Base-by-base conservation (phyloP, 2,329 filamentous ascomycete genomes). In the Aspergillus sp. region DNA sequence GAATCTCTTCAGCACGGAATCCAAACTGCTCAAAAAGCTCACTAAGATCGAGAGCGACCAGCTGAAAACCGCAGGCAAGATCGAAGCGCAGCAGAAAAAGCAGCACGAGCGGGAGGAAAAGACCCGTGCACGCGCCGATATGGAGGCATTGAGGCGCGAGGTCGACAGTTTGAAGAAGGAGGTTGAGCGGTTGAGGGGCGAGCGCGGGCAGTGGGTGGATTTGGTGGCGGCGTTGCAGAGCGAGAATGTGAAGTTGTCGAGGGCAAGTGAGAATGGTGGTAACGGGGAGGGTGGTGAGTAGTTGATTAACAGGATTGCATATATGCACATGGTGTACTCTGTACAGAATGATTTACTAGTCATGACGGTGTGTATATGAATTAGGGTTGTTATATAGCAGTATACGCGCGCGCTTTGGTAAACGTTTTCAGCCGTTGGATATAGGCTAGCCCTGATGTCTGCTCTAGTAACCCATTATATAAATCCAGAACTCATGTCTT, bases 171-270 rank as follows among this genome's bases (percentile, higher is more conserved):
- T 76, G 29, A 72, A 73, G 49, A 66, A 71, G 41, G 78, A 76
- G 55, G 66, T 72, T 7, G 70, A 74, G 19, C 58, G 70, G 28
- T 55, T 76, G 41, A 70, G 74, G 47, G 54, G 64, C 36, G 77
- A 80, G 61, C 73, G 77, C 44, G 66, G 68, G 47, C 57, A 77
- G 45, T 66, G 78, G 55, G 62, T 73, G 43, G 61, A 63, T 56
- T 71, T 79, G 59, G 69, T 82, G 49, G 72, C 71, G 29, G 73
- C 74, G 34, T 55, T 82, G 60, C 78, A 82, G 63, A 68, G 64
- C 39, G 77, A 82, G 66, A 82, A 82, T 59, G 78, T 75, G 9
- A 64, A 59, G 32, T 57, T 83, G 46, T 53, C 10, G 36, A 30
- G 29, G n/a, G 27, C 4, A 64, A 65, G 2, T 30, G 10, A 28